Evolutionary conservation across 768 basidiomycete species (phyloP).

Genomic region (Pholiota conissans): DNA sequence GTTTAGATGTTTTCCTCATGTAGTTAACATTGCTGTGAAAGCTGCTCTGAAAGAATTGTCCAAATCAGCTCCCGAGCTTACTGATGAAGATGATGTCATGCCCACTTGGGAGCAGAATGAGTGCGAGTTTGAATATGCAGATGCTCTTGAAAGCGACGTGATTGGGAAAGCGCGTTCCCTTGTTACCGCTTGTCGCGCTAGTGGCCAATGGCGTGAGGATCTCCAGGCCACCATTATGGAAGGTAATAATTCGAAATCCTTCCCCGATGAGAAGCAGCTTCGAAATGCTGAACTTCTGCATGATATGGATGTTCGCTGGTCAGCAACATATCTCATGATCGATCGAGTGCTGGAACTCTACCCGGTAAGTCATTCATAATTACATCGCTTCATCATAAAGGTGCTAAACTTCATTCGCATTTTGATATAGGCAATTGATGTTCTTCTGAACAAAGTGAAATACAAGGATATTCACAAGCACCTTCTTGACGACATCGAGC

Average conservation of each 20-base stretch:
- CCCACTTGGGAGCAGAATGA: not conserved
- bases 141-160: conserved; percentile 23
- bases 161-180: conserved; percentile 22
- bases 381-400: not conserved
- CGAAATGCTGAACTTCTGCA: conserved; percentile 25
- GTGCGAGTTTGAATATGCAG: conserved; percentile 11
- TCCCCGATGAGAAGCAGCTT: conserved; percentile 11
- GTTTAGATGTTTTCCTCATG: conserved; percentile 32
- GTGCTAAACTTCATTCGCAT: too few species aligned
- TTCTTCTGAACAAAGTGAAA: conserved; percentile 16
- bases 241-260: conserved; percentile 25
- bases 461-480: conserved; percentile 15
- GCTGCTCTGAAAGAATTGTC: conserved; percentile 27
- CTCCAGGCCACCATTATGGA: conserved; percentile 12
- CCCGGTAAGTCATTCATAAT: conserved; percentile 25
- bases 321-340: conserved; percentile 35
- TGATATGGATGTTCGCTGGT: conserved; percentile 36
- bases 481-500: conserved; percentile 10
- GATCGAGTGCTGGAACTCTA: conserved; percentile 30
- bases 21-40: conserved; percentile 29
- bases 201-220: conserved; percentile 29
- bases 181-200: conserved; percentile 30
- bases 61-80: conserved; percentile 7
- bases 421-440: conserved; percentile 19
- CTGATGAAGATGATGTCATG: not conserved